A percentile compares a stretch with the other conserved stretches of the same genome.
phyloP scores from a whole-genome alignment of 2,329 filamentous ascomycete species.

The Apiospora aurea region DNA sequence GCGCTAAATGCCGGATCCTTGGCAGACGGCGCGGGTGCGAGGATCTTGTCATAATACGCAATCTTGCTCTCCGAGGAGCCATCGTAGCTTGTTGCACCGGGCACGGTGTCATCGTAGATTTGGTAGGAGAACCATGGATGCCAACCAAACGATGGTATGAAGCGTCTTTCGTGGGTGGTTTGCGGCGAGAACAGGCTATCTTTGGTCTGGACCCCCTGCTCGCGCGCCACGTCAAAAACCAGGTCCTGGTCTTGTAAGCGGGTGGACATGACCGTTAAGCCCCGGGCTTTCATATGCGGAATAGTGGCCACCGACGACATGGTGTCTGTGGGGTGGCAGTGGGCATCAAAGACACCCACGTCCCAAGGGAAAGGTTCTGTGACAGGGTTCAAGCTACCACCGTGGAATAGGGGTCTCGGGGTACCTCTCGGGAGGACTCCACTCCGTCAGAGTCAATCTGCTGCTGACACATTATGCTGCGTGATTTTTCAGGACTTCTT shows the following conservation, averaged over 20 bases:
- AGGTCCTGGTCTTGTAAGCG: slow-evolving; percentile 77
- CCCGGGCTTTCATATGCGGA: slow-evolving; percentile 68
- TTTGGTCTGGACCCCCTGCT: slow-evolving; percentile 54
- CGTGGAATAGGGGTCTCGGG: neutral
- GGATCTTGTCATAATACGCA: slow-evolving; percentile 71
- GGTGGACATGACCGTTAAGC: slow-evolving; percentile 79
- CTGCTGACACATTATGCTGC: neutral
- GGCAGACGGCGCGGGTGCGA: slow-evolving; percentile 60
- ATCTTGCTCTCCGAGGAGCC: slow-evolving; percentile 48
- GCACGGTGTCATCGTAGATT: slow-evolving; percentile 68
- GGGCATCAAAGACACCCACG: slow-evolving; percentile 76
- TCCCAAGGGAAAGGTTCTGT: slow-evolving; percentile 69
- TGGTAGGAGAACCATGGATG: slow-evolving; percentile 88
- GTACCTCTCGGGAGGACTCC: neutral
- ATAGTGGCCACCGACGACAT: slow-evolving; percentile 68
- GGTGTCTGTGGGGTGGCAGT: slow-evolving; percentile 85
- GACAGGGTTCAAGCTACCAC: neutral
- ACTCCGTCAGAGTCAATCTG: slow-evolving; percentile 1
- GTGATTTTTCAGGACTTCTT: neutral
- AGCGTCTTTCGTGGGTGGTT: slow-evolving; percentile 42
- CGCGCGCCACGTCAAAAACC: slow-evolving; percentile 66
- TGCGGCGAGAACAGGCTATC: slow-evolving; percentile 31
- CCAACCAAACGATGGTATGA: slow-evolving; percentile 83
- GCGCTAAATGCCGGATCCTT: slow-evolving; percentile 52
- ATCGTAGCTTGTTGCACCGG: slow-evolving; percentile 39